Evolutionary conservation across 208 protist species (phyloP).

Genomic region (Crithidia bombi): DNA sequence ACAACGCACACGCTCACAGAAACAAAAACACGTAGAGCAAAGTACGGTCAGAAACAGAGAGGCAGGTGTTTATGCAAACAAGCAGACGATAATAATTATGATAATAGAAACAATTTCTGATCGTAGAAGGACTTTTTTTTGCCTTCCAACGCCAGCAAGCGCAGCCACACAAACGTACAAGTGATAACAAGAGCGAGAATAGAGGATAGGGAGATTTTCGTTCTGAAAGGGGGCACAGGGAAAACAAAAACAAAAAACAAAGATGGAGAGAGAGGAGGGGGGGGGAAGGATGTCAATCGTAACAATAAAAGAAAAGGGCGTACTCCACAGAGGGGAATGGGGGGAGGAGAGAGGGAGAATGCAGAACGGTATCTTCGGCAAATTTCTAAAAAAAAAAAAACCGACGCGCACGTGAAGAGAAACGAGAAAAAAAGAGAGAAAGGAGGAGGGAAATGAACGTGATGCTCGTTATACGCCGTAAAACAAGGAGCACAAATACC

Average conservation of each 20-base stretch:
- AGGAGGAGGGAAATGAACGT: background rate
- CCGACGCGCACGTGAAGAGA: no score
- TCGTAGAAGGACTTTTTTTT: no score
- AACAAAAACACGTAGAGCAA: no score
- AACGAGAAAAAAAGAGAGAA: conserved; percentile 3
- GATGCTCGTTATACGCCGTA: background rate
- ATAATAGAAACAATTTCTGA: no score
- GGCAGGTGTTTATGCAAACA: no score
- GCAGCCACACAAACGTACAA: background rate
- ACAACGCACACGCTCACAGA: no score
- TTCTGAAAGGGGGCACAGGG: no score
- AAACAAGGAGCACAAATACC: no score
- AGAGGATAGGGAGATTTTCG: no score
- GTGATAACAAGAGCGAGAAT: background rate
- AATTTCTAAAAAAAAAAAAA: conserved; percentile 9
- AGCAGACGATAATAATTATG: no score
- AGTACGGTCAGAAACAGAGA: no score
- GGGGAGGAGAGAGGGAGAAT: background rate
- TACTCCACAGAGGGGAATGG: background rate
- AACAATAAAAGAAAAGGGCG: background rate
- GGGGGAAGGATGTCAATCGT: background rate
- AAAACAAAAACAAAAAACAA: conserved; percentile 19
- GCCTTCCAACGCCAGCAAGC: background rate
- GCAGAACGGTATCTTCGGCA: background rate
- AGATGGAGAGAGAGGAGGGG: background rate